Evolutionary conservation across 768 basidiomycete species (phyloP), one percentile per base, ranked within the genome.

Genomic region (Tricholoma sp.): DNA sequence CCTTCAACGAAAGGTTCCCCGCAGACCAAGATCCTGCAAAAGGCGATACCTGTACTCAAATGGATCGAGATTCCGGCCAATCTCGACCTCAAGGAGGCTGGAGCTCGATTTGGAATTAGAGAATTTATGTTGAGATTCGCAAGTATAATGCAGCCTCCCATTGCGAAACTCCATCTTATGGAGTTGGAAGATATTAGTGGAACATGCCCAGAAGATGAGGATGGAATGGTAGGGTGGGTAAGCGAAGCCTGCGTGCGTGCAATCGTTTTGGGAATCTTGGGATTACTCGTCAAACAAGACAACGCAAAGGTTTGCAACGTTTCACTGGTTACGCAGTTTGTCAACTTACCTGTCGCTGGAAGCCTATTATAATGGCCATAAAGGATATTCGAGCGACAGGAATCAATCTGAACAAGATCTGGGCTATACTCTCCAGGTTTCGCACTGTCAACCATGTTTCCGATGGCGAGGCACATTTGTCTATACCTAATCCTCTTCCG

Each of bases 101-200:
- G 87, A 59, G 76, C 79, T 24, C 83, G 89, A 9, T 79, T 91
- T 49, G 74, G 82, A 61, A 85, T 91, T 43, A 83, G 90, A 56
- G 90, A 92, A 69, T 93, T 91, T 66, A 66, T 82, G 10, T 65
- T 88, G 49, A 79, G 90, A 32, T 91, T 91, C 60, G 73, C 76
- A 1, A 72, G 75, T 27, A 55, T 82, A 14, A 68, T 85, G 61
- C 80, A 83, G 24, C 74, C 74, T 10, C 50, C 63, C 12, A 64
- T 72, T 41, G 66, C 82, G 50, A 76, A 78, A 59, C 58, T 69
- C 2, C 79, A 84, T 55, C 66, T 86, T 4, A 82, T 86, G 47
- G 86, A 90, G 57, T 70, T 92, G 7, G 88, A 89, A 27, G 76
- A 77, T 52, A 74, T 86, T 50, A 74, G 69, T 39, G 75, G 77